These are phyloP conservation scores for Pleurotus salmoneostramineus DNA, from an alignment of 768 basidiomycete species.

Conservation along the genomic window DNA sequence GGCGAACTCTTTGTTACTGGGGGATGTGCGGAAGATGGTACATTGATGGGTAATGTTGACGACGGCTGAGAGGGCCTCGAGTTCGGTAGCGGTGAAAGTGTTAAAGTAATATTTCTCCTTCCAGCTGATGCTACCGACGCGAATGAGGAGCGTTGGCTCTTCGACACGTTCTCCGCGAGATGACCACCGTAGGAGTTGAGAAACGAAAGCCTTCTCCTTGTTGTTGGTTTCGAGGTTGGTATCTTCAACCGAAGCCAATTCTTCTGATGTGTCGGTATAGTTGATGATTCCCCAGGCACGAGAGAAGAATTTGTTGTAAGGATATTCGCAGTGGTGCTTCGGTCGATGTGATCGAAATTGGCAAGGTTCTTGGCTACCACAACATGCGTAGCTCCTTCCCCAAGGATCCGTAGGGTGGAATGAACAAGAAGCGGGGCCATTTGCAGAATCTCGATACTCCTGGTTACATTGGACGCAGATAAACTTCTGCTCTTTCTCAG, in stretches of 20 bases:
- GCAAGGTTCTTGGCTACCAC: slow-evolving; percentile 29
- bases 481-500: slow-evolving; percentile 33
- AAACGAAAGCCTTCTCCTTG: slow-evolving; percentile 23
- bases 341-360: slow-evolving; percentile 29
- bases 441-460: slow-evolving; percentile 29
- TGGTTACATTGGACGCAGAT: slow-evolving; percentile 35
- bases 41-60: slow-evolving; percentile 28
- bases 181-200: slow-evolving; percentile 30
- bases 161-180: slow-evolving; percentile 25
- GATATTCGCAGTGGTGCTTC: slow-evolving; percentile 37
- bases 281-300: slow-evolving; percentile 24
- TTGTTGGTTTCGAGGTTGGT: slow-evolving; percentile 29
- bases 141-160: slow-evolving; percentile 32
- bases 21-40: slow-evolving; percentile 30
- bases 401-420: slow-evolving; percentile 32
- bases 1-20: slow-evolving; percentile 28
- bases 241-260: slow-evolving; percentile 30
- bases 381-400: slow-evolving; percentile 30
- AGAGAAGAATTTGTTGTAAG: slow-evolving; percentile 34
- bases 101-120: slow-evolving; percentile 31
- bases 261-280: slow-evolving; percentile 28
- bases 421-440: slow-evolving; percentile 33
- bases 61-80: slow-evolving; percentile 28
- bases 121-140: slow-evolving; percentile 30
- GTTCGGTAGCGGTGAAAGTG: slow-evolving; percentile 30